Conservation (phyloP, 116 monocot genomes). For the Iris pallida region DNA sequence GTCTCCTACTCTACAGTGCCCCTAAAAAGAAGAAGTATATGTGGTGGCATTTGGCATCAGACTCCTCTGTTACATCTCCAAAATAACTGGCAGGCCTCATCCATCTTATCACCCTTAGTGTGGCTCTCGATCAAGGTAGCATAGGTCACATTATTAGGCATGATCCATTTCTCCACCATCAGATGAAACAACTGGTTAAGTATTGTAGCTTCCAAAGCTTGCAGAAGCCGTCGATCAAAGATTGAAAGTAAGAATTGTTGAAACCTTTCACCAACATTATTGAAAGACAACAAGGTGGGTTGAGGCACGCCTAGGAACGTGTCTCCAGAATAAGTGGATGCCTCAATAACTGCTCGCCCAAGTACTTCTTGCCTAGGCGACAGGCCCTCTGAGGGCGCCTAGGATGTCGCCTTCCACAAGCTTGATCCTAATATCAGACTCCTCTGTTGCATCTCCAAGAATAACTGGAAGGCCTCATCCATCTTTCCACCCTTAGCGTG, state of each 20-base stretch:
- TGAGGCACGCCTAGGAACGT: too few relatives aligned
- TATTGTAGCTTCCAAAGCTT: conserved; percentile 48
- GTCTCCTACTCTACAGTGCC: conserved; percentile 28
- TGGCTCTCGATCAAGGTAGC: conserved; percentile 47
- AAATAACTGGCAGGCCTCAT: conserved; percentile 38
- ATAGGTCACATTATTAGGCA: conserved; percentile 39
- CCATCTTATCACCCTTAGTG: conserved; percentile 34
- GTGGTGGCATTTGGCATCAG: conserved; percentile 24
- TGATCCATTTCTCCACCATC: conserved; percentile 47
- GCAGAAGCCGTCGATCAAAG: conserved; percentile 50
- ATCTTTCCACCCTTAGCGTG: conserved; percentile 34
- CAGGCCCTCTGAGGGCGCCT: too few relatives aligned
- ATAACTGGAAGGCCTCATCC: conserved; percentile 35
- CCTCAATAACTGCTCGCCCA: too few relatives aligned
- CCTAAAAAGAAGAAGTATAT: conserved; percentile 44
- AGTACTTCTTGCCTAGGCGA: too few relatives aligned
- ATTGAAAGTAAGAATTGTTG: conserved; percentile 38
- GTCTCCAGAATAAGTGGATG: too few relatives aligned
- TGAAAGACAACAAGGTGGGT: too few relatives aligned
- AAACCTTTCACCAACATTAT: conserved; percentile 37
- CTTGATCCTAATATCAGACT: neutral
- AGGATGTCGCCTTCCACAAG: too few relatives aligned
- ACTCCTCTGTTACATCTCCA: conserved; percentile 49
- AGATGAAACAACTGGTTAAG: conserved; percentile 25
- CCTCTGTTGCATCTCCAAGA: conserved; percentile 52